A percentile compares a stretch with the other conserved stretches of the same genome.
These are phyloP conservation scores for Metschnikowia noctiluminum DNA, from an alignment of 805 yeast genomes.

Conservation along the genomic window DNA sequence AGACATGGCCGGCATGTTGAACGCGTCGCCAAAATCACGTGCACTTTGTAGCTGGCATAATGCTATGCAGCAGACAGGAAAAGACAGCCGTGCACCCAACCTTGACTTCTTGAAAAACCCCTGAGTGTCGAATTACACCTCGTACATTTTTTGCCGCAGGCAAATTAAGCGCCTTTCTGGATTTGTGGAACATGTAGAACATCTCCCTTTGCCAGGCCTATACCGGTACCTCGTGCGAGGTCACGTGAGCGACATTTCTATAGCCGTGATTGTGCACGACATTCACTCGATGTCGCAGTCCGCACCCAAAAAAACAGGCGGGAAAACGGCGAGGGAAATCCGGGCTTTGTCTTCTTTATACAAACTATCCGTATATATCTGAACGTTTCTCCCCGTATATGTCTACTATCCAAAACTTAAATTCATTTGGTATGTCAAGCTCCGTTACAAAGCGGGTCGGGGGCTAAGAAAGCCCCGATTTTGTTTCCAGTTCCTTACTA, in stretches of 20 bases:
- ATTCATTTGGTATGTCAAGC: constrained; percentile 58
- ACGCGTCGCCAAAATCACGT: constrained; percentile 3
- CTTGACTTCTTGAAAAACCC: too few species aligned
- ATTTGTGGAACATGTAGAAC: too few species aligned
- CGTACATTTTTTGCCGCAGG: too few species aligned
- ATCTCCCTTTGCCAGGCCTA: background rate
- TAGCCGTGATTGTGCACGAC: background rate
- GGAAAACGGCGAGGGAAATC: constrained; percentile 1
- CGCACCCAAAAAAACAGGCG: constrained; percentile 6
- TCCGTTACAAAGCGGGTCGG: background rate
- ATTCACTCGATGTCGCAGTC: constrained; percentile 1
- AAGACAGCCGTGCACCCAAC: constrained; percentile 3
- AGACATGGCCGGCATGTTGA: background rate
- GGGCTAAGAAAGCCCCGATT: background rate
- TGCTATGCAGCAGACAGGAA: background rate
- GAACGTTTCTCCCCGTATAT: constrained; percentile 33
- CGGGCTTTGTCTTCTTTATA: background rate
- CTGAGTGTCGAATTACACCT: too few species aligned
- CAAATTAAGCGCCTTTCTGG: too few species aligned
- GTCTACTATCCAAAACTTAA: constrained; percentile 91
- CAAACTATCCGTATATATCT: constrained; percentile 10
- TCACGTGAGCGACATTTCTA: background rate
- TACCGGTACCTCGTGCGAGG: background rate
- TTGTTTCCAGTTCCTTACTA: constrained; percentile 5
- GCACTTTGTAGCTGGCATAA: background rate